Percentiles rank a stretch among this genome's conserved stretches.
These are phyloP conservation scores for Oryza longistaminata DNA, from an alignment of 176 grass and related monocot species.

Conservation along the genomic window DNA sequence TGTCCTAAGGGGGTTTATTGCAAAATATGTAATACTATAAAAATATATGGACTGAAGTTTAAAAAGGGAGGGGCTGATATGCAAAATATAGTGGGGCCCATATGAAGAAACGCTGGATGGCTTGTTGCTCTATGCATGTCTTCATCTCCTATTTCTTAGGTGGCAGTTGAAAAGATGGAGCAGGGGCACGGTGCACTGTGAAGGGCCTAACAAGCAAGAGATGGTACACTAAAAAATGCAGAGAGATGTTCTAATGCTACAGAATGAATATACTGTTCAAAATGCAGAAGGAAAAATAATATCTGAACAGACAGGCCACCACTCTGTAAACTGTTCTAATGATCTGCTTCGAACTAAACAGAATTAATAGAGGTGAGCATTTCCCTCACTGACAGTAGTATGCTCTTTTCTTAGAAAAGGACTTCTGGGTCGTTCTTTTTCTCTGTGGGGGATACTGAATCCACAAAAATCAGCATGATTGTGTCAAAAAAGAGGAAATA, in stretches of 20 bases:
- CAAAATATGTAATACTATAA: too few species aligned
- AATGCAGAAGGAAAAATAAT: background rate
- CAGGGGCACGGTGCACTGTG: too few species aligned
- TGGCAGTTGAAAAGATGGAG: too few species aligned
- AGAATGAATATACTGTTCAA: background rate
- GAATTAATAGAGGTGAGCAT: background rate
- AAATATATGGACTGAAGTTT: too few species aligned
- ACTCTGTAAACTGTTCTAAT: background rate
- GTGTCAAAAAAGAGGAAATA: background rate
- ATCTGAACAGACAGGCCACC: background rate
- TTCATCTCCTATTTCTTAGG: too few species aligned
- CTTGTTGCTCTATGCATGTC: too few species aligned
- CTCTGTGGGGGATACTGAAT: background rate
- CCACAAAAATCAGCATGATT: background rate
- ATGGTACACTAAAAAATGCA: background rate
- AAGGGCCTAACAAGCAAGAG: background rate
- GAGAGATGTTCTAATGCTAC: background rate
- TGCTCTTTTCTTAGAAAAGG: background rate
- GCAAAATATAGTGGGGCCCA: too few species aligned
- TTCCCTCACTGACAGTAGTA: background rate
- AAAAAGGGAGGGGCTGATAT: too few species aligned
- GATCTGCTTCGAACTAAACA: constrained; percentile 16
- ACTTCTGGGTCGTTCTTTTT: background rate
- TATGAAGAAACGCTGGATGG: too few species aligned
- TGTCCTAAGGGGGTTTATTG: too few species aligned